Evolutionary conservation across 106 monocot genomes (phyloP), one percentile per base, ranked within the genome.

Genomic region (Dioscorea zingiberensis): DNA sequence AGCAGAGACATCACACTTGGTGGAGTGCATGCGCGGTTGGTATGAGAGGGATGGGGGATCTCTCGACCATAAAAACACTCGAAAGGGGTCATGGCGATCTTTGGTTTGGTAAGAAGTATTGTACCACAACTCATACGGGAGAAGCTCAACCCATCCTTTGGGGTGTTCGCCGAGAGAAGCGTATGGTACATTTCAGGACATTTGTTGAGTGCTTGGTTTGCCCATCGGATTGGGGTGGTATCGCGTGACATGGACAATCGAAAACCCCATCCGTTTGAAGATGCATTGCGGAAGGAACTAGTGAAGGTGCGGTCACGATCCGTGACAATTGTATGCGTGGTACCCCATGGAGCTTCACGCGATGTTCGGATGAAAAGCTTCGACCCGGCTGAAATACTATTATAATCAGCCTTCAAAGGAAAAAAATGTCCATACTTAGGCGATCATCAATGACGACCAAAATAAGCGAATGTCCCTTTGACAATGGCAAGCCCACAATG

Each of bases 371-470:
- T n/a, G 23, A 11, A 29, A 68, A 68, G 9, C 0, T 17, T 11
- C 21, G 29, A 27, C n/a, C 55, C 68, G 4, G 32, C 21, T 2
- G 27, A 7, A 13, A 4, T 21, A 3, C 55, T 27, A 2, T n/a
- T 19, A 13, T n/a, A 55, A 5, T 54, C 55, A 44, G 54, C 55
- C n/a, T 2, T 15, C 2, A 68, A 21, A 3, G 68, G 21, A 1
- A 44, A 15, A 29, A 55, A 68, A 29, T 68, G 68, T 2, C 21
- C 56, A 29, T 29, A 54, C 38, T 68, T 68, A 27, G 10, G n/a
- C 54, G 68, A 4, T 55, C 18, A 44, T 68, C 68, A 1, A 68
- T 27, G 21, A 54, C 53, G 7, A 55, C 54, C 13, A 68, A 3
- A 38, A 68, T 55, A 28, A 18, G 2, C 14, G 14, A 3, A 1